Evolutionary conservation across 2,329 filamentous ascomycete genomes (phyloP).

Genomic region (Sclerotinia glacialis): DNA sequence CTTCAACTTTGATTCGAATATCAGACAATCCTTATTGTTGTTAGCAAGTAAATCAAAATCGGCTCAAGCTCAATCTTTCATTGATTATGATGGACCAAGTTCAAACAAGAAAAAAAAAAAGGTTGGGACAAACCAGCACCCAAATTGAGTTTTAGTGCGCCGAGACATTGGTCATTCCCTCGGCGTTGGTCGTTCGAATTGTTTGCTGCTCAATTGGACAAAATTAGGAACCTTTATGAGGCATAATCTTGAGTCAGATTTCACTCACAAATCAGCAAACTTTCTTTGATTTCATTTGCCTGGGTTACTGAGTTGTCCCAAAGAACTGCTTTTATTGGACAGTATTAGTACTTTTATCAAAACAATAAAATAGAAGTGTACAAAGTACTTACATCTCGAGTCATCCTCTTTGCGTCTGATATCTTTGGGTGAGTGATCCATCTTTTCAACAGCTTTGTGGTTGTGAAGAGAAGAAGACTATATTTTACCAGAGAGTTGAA

Average conservation of each 20-base stretch:
- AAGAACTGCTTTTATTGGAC: neutral
- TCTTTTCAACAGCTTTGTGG: neutral
- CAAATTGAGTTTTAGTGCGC: slow-evolving; percentile 7
- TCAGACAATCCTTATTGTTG: slow-evolving; percentile 7
- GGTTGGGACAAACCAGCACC: slow-evolving; percentile 3
- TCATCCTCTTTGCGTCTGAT: neutral
- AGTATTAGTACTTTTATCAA: neutral
- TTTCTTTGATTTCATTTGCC: neutral
- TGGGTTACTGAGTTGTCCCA: neutral
- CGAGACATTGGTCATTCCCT: neutral
- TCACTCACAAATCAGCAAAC: neutral
- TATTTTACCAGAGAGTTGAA: neutral
- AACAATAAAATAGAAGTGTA: neutral
- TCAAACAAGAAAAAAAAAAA: no score
- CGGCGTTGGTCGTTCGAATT: neutral
- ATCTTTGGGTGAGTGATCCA: slow-evolving; percentile 4
- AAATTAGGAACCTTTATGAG: slow-evolving; percentile 8
- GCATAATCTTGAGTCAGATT: neutral
- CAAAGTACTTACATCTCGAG: neutral
- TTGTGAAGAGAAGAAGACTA: neutral
- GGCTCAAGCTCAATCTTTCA: neutral
- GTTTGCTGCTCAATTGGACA: neutral
- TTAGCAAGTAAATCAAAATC: neutral
- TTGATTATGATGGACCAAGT: no score
- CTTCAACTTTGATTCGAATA: slow-evolving; percentile 10